Percentiles rank a stretch among this genome's conserved stretches.
Conservation (phyloP, 768 basidiomycete genomes). For the Podaxis sp. region DNA sequence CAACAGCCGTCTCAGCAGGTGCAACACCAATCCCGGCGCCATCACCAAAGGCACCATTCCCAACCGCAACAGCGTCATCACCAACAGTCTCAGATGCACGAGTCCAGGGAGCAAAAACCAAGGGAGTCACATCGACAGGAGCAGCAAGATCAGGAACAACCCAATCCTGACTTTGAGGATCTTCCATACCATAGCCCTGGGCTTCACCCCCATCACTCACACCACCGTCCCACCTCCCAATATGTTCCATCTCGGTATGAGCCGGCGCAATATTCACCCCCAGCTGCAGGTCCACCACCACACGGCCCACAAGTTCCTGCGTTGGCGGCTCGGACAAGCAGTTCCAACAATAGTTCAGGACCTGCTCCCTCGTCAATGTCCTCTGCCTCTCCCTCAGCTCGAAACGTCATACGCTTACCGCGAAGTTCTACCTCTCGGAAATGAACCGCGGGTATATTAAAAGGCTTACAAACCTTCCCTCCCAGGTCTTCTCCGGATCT, state of each 20-base stretch:
- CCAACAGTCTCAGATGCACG: neutral
- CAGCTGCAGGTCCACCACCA: neutral
- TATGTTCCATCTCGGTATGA: slow-evolving; percentile 3
- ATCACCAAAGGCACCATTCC: slow-evolving; percentile 5
- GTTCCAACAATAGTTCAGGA: slow-evolving; percentile 14
- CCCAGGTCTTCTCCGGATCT: neutral
- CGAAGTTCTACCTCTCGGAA: slow-evolving; percentile 6
- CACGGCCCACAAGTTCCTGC: neutral
- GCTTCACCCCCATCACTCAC: slow-evolving; percentile 10
- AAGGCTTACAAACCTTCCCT: neutral
- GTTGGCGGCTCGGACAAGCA: slow-evolving; percentile 3
- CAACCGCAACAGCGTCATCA: slow-evolving; percentile 1
- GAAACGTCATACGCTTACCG: slow-evolving; percentile 5
- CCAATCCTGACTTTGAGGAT: slow-evolving; percentile 1
- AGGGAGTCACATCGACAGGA: neutral
- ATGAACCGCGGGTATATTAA: neutral
- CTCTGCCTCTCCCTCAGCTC: slow-evolving; percentile 7
- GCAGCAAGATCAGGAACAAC: slow-evolving; percentile 1
- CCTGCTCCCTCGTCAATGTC: slow-evolving; percentile 11
- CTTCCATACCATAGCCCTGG: slow-evolving; percentile 11
- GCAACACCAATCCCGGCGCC: slow-evolving; percentile 3
- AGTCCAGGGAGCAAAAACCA: neutral
- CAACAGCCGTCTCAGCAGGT: slow-evolving; percentile 26
- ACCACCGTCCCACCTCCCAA: slow-evolving; percentile 1
- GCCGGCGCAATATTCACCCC: neutral